phyloP scores from a whole-genome alignment of 2,329 filamentous ascomycete species.

The Thielaviopsis ethacetica region DNA sequence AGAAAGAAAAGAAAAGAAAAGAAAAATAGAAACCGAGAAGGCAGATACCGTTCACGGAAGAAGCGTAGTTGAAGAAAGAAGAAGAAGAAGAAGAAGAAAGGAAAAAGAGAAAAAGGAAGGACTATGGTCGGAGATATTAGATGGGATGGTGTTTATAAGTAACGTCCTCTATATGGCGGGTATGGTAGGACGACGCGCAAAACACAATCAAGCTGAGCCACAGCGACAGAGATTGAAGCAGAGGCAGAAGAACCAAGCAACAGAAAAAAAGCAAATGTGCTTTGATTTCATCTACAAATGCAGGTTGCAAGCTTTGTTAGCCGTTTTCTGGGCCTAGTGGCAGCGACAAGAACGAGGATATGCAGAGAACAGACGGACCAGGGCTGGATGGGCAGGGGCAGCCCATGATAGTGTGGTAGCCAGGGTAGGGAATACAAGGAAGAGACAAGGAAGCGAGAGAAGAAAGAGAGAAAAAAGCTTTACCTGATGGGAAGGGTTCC shows the following conservation, averaged over 20 bases:
- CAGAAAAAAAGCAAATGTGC: not conserved
- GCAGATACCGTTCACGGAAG: not conserved
- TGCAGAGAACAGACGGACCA: not conserved
- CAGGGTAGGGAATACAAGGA: not conserved
- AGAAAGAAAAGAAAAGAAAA: not conserved
- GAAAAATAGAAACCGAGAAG: not conserved
- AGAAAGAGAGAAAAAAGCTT: not conserved
- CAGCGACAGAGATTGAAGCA: not conserved
- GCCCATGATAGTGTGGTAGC: not conserved
- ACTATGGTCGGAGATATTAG: not conserved
- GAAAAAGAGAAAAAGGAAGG: not conserved
- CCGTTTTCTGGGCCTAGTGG: not conserved
- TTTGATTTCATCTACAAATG: not conserved
- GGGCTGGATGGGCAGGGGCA: not conserved
- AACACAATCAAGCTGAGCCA: not conserved
- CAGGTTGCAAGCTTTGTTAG: not conserved
- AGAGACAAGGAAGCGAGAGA: not conserved
- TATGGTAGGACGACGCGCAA: not conserved
- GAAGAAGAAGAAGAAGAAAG: not conserved
- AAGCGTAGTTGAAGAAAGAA: not conserved
- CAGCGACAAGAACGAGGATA: not conserved
- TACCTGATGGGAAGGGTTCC: not conserved
- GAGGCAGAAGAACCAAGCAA: not conserved
- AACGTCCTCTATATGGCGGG: not conserved
- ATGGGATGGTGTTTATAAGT: not conserved